Evolutionary conservation across 495 filamentous ascomycete species (phyloP), one percentile per base, ranked within the genome.

Genomic region (Podospora tetraspora): DNA sequence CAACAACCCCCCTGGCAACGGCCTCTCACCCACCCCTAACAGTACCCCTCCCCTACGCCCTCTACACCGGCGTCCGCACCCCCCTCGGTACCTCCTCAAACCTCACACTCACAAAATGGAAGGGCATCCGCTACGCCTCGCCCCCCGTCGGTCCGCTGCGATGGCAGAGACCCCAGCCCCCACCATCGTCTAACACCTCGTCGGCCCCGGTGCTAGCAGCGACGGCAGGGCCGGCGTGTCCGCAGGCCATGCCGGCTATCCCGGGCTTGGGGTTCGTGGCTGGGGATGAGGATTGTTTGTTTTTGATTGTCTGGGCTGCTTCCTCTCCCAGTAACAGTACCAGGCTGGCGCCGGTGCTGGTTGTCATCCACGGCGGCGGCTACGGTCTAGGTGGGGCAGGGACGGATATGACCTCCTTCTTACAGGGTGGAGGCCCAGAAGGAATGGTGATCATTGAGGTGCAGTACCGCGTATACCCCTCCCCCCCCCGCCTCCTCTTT

Each of bases 351-450:
- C 72, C 81, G 13, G 81, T 83, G 5, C 62, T 82, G 63, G 76
- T 82, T 1, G 80, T 73, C 71, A 80, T 78, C 19, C 82, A 81
- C 52, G 80, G 80, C 3, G 81, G 81, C 68, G 80, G 79, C 0
- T 82, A 81, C 57, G 79, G 78, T 3, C 68, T 69, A 0, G 79
- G 78, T 0, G 74, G 73, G 61, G 81, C 78, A 24, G 62, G 25
- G 7, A 65, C 66, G 79, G 77, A 79, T 67, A 72, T 72, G 59
- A 56, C 69, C 3, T 62, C 70, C 8, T 70, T 74, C 24, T 37
- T 74, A 3, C 67, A 58, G n/a, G 34, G 59, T 0, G 69, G 71
- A 12, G 63, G 59, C n/a, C n/a, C n/a, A n/a, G 22, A 73, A 69
- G n/a, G 71, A 70, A 74, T 79, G 25, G 60, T 79, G 9, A 72